Conservation (phyloP, 306 rosid genomes). For the Senna siamea region DNA sequence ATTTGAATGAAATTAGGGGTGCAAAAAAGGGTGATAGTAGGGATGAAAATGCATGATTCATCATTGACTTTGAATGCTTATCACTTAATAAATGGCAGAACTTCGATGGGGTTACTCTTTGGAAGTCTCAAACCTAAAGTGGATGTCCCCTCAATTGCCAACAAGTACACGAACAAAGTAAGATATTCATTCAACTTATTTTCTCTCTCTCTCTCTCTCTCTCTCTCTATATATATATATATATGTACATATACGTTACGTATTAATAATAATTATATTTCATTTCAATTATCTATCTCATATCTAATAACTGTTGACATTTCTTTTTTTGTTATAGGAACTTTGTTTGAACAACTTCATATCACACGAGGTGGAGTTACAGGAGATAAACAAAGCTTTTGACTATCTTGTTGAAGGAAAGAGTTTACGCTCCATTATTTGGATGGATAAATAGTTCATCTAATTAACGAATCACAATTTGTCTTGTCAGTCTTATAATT, state of each 20-base stretch:
- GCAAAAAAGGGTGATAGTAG: constrained; percentile 58
- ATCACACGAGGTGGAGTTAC: constrained; percentile 55
- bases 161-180: constrained; percentile 52
- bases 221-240: no score
- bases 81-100: constrained; percentile 45
- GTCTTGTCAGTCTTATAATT: no score
- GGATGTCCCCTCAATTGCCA: constrained; percentile 45
- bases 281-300: not conserved
- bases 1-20: constrained; percentile 47
- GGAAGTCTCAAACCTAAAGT: constrained; percentile 56
- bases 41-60: constrained; percentile 59
- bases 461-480: no score
- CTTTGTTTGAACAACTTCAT: constrained; percentile 54
- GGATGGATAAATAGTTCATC: no score
- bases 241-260: not conserved
- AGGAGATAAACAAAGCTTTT: constrained; percentile 66
- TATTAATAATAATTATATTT: not conserved
- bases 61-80: constrained; percentile 40
- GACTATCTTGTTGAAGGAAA: constrained; percentile 51
- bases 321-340: constrained; percentile 40
- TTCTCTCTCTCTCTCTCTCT: no score
- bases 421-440: constrained; percentile 55
- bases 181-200: not conserved
- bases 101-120: constrained; percentile 48
- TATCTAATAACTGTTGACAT: not conserved